phyloP scores from a whole-genome alignment of 1,139 yeast species.

The Pichia sorboxylosa region DNA sequence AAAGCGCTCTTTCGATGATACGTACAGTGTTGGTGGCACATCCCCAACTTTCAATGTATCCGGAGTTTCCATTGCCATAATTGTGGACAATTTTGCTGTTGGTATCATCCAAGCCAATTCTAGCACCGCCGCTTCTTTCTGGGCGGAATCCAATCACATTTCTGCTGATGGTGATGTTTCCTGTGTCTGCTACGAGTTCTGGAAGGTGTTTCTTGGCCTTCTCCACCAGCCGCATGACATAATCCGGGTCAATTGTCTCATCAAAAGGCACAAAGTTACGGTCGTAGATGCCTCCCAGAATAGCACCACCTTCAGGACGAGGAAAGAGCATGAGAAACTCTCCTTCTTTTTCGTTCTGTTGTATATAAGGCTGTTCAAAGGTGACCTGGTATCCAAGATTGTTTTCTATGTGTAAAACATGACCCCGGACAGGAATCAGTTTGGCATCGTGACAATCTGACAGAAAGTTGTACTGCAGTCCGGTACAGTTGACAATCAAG shows the following conservation, averaged over 20 bases:
- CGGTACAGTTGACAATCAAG: slow-evolving; percentile 36
- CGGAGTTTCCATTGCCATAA: slow-evolving; percentile 39
- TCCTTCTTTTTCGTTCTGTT: slow-evolving; percentile 19
- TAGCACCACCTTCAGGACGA: slow-evolving; percentile 39
- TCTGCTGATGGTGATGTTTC: slow-evolving; percentile 26
- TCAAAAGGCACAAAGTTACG: slow-evolving; percentile 19
- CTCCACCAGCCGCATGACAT: slow-evolving; percentile 29
- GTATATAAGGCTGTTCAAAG: slow-evolving; percentile 27
- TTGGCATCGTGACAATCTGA: slow-evolving; percentile 27
- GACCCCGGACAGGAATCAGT: slow-evolving; percentile 35
- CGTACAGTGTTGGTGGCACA: slow-evolving; percentile 22
- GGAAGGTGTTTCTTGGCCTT: slow-evolving; percentile 33
- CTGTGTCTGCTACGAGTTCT: slow-evolving; percentile 23
- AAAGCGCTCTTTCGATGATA: slow-evolving; percentile 3
- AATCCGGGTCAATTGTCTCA: slow-evolving; percentile 27
- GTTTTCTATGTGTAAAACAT: slow-evolving; percentile 33
- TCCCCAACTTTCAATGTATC: slow-evolving; percentile 38
- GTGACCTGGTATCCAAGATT: slow-evolving; percentile 23
- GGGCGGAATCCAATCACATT: slow-evolving; percentile 41
- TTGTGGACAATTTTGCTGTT: slow-evolving; percentile 33
- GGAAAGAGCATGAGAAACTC: slow-evolving; percentile 40
- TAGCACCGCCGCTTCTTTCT: slow-evolving; percentile 32
- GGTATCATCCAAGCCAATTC: slow-evolving; percentile 30
- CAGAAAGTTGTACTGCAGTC: slow-evolving; percentile 28
- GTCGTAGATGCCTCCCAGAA: slow-evolving; percentile 38